Evolutionary conservation across 108 stramenopile genomes (phyloP).

Genomic region (Stephanodiscus minutulus): DNA sequence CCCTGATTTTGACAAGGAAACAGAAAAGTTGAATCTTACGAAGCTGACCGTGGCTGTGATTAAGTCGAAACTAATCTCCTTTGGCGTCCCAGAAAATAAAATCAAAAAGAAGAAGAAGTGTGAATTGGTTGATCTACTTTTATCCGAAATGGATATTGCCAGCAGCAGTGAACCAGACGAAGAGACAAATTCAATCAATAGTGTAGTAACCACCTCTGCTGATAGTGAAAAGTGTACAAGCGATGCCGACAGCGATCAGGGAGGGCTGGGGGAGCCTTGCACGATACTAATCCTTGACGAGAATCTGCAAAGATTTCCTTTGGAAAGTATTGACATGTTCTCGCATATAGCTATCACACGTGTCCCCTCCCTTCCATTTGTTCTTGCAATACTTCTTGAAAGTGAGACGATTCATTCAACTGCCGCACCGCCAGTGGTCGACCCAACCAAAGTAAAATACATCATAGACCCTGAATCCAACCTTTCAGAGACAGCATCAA

Average conservation of each 20-base stretch:
- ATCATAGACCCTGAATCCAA: slow-evolving; percentile 95
- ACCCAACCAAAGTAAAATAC: slow-evolving; percentile 67
- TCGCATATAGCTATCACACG: slow-evolving; percentile 76
- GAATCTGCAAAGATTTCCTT: slow-evolving; percentile 91
- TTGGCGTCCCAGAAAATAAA: slow-evolving; percentile 29
- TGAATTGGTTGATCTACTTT: slow-evolving; percentile 59
- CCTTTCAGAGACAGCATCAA: slow-evolving; percentile 72
- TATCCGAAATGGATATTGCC: slow-evolving; percentile 36
- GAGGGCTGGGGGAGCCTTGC: slow-evolving; percentile 20
- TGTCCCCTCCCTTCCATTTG: slow-evolving; percentile 85
- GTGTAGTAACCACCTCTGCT: slow-evolving; percentile 7
- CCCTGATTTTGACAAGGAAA: slow-evolving; percentile 17
- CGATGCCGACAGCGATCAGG: slow-evolving; percentile 3
- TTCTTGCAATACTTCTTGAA: slow-evolving; percentile 68
- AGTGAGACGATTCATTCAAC: slow-evolving; percentile 8
- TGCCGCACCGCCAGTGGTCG: slow-evolving; percentile 22
- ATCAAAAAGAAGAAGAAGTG: slow-evolving; percentile 55
- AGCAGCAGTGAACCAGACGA: background rate
- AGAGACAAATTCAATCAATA: background rate
- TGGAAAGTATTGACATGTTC: slow-evolving; percentile 88
- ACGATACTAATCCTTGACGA: slow-evolving; percentile 92
- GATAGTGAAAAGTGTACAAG: background rate
- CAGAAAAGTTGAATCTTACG: slow-evolving; percentile 24
- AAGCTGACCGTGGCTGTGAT: slow-evolving; percentile 71
- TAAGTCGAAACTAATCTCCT: slow-evolving; percentile 47